Conservation (phyloP, 2,329 filamentous ascomycete genomes). For the Fusarium xylarioides region DNA sequence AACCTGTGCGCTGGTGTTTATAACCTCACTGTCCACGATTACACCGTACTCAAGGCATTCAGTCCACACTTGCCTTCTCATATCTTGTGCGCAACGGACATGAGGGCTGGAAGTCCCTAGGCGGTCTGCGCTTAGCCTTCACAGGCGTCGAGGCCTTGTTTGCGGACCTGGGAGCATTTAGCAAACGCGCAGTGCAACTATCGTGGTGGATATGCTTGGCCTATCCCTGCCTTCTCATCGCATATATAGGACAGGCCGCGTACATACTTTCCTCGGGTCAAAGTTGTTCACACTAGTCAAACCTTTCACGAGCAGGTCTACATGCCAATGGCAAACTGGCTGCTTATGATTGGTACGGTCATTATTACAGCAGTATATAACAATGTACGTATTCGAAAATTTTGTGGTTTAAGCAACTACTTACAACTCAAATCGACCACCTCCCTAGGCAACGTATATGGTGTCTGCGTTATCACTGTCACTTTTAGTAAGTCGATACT, state of each 20-base stretch:
- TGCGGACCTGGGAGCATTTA: neutral
- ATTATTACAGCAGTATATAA: neutral
- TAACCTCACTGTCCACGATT: neutral
- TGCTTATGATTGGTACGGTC: neutral
- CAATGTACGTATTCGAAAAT: neutral
- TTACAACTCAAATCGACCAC: neutral
- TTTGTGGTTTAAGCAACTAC: no score
- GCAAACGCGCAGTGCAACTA: neutral
- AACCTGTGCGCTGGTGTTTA: neutral
- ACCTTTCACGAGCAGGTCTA: neutral
- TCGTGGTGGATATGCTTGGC: neutral
- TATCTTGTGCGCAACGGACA: neutral
- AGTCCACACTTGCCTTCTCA: neutral
- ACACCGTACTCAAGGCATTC: neutral
- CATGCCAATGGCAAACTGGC: neutral
- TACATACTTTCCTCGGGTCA: neutral
- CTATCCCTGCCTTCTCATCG: neutral
- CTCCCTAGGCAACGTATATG: neutral
- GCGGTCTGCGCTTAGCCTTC: neutral
- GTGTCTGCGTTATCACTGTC: neutral
- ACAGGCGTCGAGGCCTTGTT: neutral
- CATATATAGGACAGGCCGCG: neutral
- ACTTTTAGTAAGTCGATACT: neutral
- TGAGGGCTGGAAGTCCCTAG: neutral
- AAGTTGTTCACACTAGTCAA: neutral